Evolutionary conservation across 1,284 basidiomycete genomes (phyloP), one percentile per base, ranked within the genome.

Genomic region (Sporisorium exsertum): DNA sequence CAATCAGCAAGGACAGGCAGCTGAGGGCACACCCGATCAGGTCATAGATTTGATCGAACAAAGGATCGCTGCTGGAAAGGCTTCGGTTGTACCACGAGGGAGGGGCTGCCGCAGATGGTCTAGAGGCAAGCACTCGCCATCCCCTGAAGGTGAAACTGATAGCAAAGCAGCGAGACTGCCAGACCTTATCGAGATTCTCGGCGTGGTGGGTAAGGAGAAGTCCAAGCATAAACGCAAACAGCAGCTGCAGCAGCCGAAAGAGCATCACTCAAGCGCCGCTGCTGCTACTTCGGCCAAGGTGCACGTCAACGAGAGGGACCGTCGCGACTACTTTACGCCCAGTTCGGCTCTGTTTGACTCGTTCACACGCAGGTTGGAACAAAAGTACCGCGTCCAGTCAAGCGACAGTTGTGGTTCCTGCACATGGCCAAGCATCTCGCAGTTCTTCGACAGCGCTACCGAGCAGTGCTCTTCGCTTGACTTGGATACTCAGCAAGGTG

Each of bases 201-300:
- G 81, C 10, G 84, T 86, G 1, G 86, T 87, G 2, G 86, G 86
- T 4, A 80, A 77, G 42, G 86, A 87, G 58, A 67, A 80, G n/a
- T 78, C 77, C 46, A 87, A 86, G 70, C 83, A 87, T 43, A 81
- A 81, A 52, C 64, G 72, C n/a, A 86, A 86, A 72, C 84, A 85
- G 63, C 51, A 64, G 4, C 64, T 58, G 32, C 55, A 55, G 3
- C 54, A 51, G 13, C 45, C 43, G 22, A 58, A 62, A 45, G 52
- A 55, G 18, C 52, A 51, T 24, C 53, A 55, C 33, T 16, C 64
- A 5, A 57, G 33, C 33, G 53, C 61, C 15, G 24, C 33, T 8
- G 51, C 46, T 20, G 51, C 57, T 8, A 60, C 61, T 2, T 50
- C 43, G 3, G 40, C 42, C 24, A 70, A 68, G 32, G 58, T 67